Evolutionary conservation across 805 yeast species (phyloP).

Genomic region (Kodamaea neixiangensis): DNA sequence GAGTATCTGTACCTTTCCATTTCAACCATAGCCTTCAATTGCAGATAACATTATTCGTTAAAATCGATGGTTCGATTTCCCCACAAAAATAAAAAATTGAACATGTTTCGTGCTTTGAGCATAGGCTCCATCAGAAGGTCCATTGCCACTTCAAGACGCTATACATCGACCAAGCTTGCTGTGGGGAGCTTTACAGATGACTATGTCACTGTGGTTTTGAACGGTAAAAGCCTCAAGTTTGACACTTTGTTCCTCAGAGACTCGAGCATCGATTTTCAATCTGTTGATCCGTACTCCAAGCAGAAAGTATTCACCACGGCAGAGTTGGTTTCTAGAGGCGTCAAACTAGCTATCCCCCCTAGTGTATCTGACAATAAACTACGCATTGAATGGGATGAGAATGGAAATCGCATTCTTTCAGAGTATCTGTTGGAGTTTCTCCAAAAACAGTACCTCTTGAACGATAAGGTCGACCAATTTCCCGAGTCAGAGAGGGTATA

Average conservation of each 20-base stretch:
- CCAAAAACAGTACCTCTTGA: conserved; percentile 38
- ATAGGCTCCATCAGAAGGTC: not conserved
- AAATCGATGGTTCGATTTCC: not conserved
- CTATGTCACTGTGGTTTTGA: conserved; percentile 25
- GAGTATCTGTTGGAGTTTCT: conserved; percentile 50
- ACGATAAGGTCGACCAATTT: conserved; percentile 37
- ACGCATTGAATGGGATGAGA: conserved; percentile 41
- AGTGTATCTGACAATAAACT: conserved; percentile 34
- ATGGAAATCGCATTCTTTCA: conserved; percentile 28
- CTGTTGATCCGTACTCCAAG: conserved; percentile 55
- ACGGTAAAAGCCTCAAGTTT: conserved; percentile 33
- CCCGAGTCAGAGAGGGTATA: conserved; percentile 31
- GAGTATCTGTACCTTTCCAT: not conserved
- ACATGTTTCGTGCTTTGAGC: conserved; percentile 1
- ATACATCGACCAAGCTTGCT: conserved; percentile 10
- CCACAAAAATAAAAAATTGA: not conserved
- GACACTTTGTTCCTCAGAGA: conserved; percentile 65
- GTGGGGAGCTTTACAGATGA: conserved; percentile 22
- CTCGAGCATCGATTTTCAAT: conserved; percentile 49
- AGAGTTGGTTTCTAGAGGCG: conserved; percentile 14
- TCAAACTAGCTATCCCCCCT: conserved; percentile 27
- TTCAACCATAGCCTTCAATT: not conserved
- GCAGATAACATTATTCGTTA: not conserved
- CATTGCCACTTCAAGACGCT: conserved; percentile 1
- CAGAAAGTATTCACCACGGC: conserved; percentile 72